Base-by-base conservation (phyloP, 1,284 basidiomycete genomes). In the Leucoagaricus sp. region DNA sequence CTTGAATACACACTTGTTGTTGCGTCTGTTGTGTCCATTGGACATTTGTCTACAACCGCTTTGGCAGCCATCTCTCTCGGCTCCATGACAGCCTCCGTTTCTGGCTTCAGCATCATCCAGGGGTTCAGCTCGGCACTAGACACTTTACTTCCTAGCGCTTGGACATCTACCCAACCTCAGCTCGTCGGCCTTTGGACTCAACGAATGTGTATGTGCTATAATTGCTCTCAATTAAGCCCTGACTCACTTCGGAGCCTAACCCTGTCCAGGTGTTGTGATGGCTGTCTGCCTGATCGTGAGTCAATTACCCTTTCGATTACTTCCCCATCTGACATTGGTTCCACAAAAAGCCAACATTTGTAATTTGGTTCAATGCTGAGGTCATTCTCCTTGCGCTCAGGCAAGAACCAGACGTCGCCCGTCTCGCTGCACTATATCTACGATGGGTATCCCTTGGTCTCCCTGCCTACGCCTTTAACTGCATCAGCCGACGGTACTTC, bases 131-230 rank as follows among this genome's bases (percentile, higher is more conserved):
- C 87, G 56, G 89, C 93, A 0, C 80, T 98, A 26, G 95, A 98
- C 66, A 94, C 95, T 0, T 81, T 97, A 65, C 81, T 98, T 0
- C 95, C 95, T 0, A 84, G 90, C 21, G 93, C 95, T 2, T 98
- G 94, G 91, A 95, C 94, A 0, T 93, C 91, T 9, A 72, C 84
- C 1, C 83, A 91, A 40, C 94, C 94, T 0, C 78, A 87, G 9
- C 79, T 93, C 1, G 94, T 98, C 25, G 94, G 94, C 3, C 78
- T 97, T 1, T 96, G 94, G 94, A 78, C 90, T 8, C 93, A 96
- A 69, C 79, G 95, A 61, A 95, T 94, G 91, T 74, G 86, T 89
- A 59, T 55, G 85, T 73, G 52, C 48, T 25, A 48, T 42, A 23
- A 13, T 41, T 5, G 17, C n/a, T 36, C 57, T 53, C 50, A 17